Percentiles rank a stretch among this genome's conserved stretches.
Evolutionary conservation across 441 rosid species (phyloP).

Genomic region (Populus hybrid): DNA sequence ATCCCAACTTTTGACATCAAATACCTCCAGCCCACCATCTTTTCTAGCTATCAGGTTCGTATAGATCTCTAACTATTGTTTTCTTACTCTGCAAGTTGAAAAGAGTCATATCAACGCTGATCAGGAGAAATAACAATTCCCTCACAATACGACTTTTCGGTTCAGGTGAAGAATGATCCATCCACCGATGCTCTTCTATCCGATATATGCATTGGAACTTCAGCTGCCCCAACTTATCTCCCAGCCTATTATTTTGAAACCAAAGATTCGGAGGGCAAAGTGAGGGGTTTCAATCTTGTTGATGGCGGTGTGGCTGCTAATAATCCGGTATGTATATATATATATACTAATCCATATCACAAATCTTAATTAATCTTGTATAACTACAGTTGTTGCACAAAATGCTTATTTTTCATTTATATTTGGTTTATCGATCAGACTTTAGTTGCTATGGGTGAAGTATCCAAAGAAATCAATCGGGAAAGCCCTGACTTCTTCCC

Average conservation of each 20-base stretch:
- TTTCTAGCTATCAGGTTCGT: background rate
- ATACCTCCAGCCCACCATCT: background rate
- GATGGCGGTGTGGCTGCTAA: slow-evolving; percentile 61
- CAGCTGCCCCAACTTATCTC: slow-evolving; percentile 23
- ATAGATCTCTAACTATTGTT: background rate
- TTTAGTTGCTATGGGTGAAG: slow-evolving; percentile 31
- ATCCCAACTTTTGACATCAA: background rate
- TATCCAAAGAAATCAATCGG: slow-evolving; percentile 25
- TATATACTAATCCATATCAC: background rate
- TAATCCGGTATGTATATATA: slow-evolving; percentile 36
- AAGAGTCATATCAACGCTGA: background rate
- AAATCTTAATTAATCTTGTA: background rate
- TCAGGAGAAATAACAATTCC: background rate
- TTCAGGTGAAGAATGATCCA: background rate
- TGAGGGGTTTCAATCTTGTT: slow-evolving; percentile 40
- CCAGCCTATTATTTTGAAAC: slow-evolving; percentile 47
- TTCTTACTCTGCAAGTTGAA: background rate
- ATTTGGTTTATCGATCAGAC: slow-evolving; percentile 19
- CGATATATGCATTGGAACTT: slow-evolving; percentile 42
- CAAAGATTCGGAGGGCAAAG: slow-evolving; percentile 28
- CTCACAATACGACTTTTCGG: slow-evolving; percentile 6
- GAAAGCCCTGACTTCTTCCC: no score
- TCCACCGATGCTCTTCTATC: slow-evolving; percentile 33
- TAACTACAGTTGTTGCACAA: background rate
- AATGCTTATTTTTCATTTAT: background rate